Evolutionary conservation across 2,329 filamentous ascomycete species (phyloP).

Genomic region (Calonectria pseudoturangicola): DNA sequence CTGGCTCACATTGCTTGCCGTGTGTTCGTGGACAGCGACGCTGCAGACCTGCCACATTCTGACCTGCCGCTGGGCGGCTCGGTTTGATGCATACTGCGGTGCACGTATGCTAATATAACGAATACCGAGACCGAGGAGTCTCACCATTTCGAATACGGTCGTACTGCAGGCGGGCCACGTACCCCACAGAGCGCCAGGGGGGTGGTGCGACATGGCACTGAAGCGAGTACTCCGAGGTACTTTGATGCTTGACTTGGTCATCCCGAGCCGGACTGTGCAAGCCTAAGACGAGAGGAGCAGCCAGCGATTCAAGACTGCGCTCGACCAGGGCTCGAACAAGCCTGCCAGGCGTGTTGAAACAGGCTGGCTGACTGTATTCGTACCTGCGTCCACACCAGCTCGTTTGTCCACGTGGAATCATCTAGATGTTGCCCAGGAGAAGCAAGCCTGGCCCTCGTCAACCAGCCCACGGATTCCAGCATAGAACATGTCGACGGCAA

Average conservation of each 20-base stretch:
- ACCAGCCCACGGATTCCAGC: slow-evolving; percentile 5
- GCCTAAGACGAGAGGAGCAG: background rate
- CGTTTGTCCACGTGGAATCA: slow-evolving; percentile 49
- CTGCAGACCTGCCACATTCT: slow-evolving; percentile 43
- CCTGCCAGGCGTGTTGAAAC: slow-evolving; percentile 28
- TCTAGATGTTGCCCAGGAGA: slow-evolving; percentile 41
- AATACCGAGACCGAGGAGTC: slow-evolving; percentile 31
- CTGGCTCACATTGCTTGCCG: background rate
- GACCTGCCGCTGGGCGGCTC: slow-evolving; percentile 40
- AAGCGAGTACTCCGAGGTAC: slow-evolving; percentile 32
- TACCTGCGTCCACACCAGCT: slow-evolving; percentile 51
- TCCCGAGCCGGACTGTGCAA: slow-evolving; percentile 31
- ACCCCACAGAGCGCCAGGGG: slow-evolving; percentile 37
- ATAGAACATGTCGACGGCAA: slow-evolving; percentile 22
- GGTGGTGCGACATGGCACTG: slow-evolving; percentile 20
- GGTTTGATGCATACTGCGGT: slow-evolving; percentile 44
- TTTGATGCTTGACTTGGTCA: slow-evolving; percentile 15
- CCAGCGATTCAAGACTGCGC: slow-evolving; percentile 19
- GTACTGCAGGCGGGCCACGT: slow-evolving; percentile 41
- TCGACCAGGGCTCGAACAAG: slow-evolving; percentile 14
- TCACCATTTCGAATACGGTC: slow-evolving; percentile 41
- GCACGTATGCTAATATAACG: slow-evolving; percentile 26
- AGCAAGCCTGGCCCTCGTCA: slow-evolving; percentile 21
- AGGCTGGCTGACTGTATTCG: slow-evolving; percentile 37
- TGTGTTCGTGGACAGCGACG: slow-evolving; percentile 32